These are phyloP conservation scores for Rosa lucieae DNA, from an alignment of 306 rosid species.

Conservation along the genomic window DNA sequence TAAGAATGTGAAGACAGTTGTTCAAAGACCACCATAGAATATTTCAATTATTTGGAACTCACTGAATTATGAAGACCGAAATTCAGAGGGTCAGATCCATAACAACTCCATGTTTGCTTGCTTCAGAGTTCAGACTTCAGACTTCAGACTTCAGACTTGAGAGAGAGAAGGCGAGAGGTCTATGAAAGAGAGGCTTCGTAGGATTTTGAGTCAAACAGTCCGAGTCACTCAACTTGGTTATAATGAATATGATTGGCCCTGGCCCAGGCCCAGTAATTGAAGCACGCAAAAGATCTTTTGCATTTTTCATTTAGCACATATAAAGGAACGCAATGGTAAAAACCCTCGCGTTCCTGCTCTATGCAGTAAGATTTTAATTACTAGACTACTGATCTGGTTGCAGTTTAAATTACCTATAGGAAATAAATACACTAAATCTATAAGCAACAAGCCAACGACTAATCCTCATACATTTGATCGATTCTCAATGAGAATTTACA, in stretches of 20 bases:
- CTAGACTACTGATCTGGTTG: neutral
- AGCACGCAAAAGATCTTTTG: no score
- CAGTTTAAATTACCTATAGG: neutral
- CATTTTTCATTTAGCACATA: no score
- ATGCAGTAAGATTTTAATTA: neutral
- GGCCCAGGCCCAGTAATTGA: no score
- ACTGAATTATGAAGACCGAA: conserved; percentile 3
- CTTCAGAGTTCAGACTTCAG: no score
- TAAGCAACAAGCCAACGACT: neutral
- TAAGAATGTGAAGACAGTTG: neutral
- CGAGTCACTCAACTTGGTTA: no score
- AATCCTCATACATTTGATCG: neutral
- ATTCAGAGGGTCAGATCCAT: conserved; percentile 5
- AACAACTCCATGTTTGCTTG: conserved; percentile 7
- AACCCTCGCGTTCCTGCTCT: no score
- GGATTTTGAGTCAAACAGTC: neutral
- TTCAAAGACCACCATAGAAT: neutral
- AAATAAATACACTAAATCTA: neutral
- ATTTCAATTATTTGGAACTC: neutral
- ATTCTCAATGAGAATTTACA: neutral
- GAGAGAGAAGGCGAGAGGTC: neutral
- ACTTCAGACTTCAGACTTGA: neutral
- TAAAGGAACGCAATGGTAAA: no score
- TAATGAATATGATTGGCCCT: no score
- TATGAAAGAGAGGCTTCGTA: neutral